These are phyloP conservation scores for Grosmannia clavigera DNA, from an alignment of 2,329 filamentous ascomycete species.

Conservation along the genomic window DNA sequence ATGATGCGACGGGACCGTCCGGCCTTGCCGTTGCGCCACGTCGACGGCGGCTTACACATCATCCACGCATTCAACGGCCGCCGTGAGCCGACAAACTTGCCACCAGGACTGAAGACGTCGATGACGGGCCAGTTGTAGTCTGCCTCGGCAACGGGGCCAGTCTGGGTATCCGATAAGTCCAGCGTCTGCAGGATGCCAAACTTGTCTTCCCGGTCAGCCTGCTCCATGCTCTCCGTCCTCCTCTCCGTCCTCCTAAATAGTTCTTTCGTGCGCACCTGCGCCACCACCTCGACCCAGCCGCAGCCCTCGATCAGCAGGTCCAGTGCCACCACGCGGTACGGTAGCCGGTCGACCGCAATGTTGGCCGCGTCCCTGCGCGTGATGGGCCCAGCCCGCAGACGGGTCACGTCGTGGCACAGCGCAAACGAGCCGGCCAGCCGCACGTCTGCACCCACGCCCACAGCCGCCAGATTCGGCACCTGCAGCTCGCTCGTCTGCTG, in stretches of 20 bases:
- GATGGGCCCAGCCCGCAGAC: conserved; percentile 59
- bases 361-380: conserved; percentile 50
- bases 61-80: conserved; percentile 61
- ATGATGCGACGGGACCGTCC: neutral
- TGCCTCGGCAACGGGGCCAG: conserved; percentile 1
- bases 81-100: conserved; percentile 60
- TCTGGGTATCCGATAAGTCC: conserved; percentile 14
- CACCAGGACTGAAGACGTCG: conserved; percentile 76
- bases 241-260: conserved; percentile 17
- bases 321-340: conserved; percentile 66
- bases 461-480: conserved; percentile 50
- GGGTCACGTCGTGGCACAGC: conserved; percentile 75
- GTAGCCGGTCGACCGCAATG: conserved; percentile 54
- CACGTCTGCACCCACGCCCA: conserved; percentile 45
- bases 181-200: conserved; percentile 15
- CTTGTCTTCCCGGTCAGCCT: neutral
- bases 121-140: conserved; percentile 52
- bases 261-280: conserved; percentile 58
- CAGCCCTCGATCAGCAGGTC: conserved; percentile 87
- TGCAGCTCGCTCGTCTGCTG: conserved; percentile 45
- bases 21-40: conserved; percentile 15
- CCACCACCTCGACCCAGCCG: conserved; percentile 82
- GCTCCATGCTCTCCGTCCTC: neutral
- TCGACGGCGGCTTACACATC: conserved; percentile 38
- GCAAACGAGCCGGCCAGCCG: conserved; percentile 61